Percentiles rank a stretch among this genome's conserved stretches.
Evolutionary conservation across 2,329 filamentous ascomycete species (phyloP).

Genomic region (Fusarium staphyleae): DNA sequence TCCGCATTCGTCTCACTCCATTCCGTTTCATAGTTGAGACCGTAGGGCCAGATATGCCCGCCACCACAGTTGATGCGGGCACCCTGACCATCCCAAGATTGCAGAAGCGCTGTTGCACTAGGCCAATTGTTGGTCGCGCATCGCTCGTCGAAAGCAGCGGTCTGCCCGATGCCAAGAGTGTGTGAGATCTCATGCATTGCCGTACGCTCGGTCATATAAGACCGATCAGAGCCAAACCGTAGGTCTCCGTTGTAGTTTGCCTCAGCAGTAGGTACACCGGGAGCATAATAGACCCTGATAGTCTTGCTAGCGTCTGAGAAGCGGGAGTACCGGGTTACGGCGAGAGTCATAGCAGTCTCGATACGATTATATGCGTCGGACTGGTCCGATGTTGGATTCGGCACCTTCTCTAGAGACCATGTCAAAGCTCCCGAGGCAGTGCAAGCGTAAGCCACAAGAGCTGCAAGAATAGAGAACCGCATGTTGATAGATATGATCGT

Average conservation of each 20-base stretch:
- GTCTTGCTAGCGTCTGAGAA: conserved; percentile 48
- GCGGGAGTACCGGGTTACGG: conserved; percentile 50
- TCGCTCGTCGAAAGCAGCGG: conserved; percentile 47
- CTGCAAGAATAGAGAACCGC: conserved; percentile 45
- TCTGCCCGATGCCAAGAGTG: conserved; percentile 57
- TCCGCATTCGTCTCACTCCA: conserved; percentile 54
- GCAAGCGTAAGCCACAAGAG: conserved; percentile 42
- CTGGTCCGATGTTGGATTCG: conserved; percentile 53
- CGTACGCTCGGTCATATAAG: conserved; percentile 58
- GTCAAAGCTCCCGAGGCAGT: conserved; percentile 48
- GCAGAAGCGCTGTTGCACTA: conserved; percentile 49
- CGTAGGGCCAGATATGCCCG: conserved; percentile 52
- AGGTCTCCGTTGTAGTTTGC: conserved; percentile 55
- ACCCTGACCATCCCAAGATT: conserved; percentile 49
- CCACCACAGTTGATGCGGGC: conserved; percentile 52
- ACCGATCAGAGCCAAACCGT: conserved; percentile 54
- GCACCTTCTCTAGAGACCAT: conserved; percentile 48
- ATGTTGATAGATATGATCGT: conserved; percentile 32
- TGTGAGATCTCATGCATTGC: conserved; percentile 58
- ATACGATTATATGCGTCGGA: conserved; percentile 54
- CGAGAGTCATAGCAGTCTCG: conserved; percentile 50
- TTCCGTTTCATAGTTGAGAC: conserved; percentile 53
- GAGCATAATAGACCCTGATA: conserved; percentile 51
- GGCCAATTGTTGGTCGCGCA: conserved; percentile 54
- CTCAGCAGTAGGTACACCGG: conserved; percentile 55